Conservation (phyloP, 2,329 filamentous ascomycete species). For the Alternaria viburni region DNA sequence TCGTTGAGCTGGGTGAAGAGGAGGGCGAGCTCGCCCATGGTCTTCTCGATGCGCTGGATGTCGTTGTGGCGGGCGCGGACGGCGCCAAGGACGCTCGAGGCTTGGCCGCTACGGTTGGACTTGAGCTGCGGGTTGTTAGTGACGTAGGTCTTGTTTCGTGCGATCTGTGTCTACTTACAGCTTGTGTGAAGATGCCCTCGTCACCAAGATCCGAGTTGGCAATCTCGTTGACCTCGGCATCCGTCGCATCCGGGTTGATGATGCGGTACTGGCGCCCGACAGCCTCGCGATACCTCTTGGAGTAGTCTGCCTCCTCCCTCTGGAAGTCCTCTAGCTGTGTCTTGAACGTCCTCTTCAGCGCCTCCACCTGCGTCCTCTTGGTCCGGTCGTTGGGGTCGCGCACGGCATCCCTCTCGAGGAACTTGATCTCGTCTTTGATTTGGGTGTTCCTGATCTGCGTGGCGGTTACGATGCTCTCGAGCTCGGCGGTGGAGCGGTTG, state of each 20-base stretch:
- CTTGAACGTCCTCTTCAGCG: constrained; percentile 75
- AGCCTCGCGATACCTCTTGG: constrained; percentile 74
- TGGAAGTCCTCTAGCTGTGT: constrained; percentile 73
- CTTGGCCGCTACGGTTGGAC: constrained; percentile 75
- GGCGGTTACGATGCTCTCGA: constrained; percentile 73
- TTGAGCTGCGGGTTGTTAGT: constrained; percentile 63
- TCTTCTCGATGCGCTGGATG: constrained; percentile 79
- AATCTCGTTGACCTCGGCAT: constrained; percentile 73
- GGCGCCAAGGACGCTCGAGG: constrained; percentile 74
- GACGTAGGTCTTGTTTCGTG: not conserved
- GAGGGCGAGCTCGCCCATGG: constrained; percentile 70
- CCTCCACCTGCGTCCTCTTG: constrained; percentile 73
- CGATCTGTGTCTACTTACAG: constrained; percentile 61
- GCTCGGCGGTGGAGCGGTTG: constrained; percentile 56
- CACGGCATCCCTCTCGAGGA: constrained; percentile 72
- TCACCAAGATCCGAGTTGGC: constrained; percentile 75
- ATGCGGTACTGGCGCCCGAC: constrained; percentile 82
- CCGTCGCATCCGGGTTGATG: constrained; percentile 79
- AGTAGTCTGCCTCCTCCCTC: constrained; percentile 73
- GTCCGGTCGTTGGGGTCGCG: constrained; percentile 68
- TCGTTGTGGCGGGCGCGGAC: constrained; percentile 85
- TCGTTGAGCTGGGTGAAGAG: constrained; percentile 79
- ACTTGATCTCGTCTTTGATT: constrained; percentile 81
- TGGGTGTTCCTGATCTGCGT: constrained; percentile 61
- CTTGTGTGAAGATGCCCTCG: constrained; percentile 82